Conservation (phyloP, 345 rosid species). For the Corymbia maculata region DNA sequence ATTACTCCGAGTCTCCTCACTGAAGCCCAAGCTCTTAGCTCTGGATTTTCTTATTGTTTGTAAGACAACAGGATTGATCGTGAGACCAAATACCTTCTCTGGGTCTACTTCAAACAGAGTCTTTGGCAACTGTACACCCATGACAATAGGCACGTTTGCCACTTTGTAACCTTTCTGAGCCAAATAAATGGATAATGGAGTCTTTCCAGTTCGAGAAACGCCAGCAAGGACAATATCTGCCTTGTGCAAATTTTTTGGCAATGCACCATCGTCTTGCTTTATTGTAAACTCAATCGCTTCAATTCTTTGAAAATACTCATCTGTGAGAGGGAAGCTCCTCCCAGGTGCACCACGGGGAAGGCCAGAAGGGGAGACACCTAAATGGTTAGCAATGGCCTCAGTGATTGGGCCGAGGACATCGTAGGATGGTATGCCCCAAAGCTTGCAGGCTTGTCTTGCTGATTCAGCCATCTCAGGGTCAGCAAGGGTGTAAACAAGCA, state of each 20-base stretch:
- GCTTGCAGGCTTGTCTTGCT: slow-evolving; percentile 52
- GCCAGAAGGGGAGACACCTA: slow-evolving; percentile 78
- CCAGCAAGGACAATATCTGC: slow-evolving; percentile 74
- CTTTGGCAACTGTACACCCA: slow-evolving; percentile 57
- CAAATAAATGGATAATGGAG: slow-evolving; percentile 69
- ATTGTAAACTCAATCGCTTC: slow-evolving; percentile 87
- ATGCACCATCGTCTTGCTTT: slow-evolving; percentile 83
- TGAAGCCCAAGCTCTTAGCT: slow-evolving; percentile 64
- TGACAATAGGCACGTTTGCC: slow-evolving; percentile 77
- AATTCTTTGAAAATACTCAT: slow-evolving; percentile 60
- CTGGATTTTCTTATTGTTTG: slow-evolving; percentile 68
- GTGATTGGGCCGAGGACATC: slow-evolving; percentile 88
- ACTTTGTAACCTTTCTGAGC: slow-evolving; percentile 87
- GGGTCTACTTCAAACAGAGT: slow-evolving; percentile 56
- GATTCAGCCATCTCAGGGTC: slow-evolving; percentile 75
- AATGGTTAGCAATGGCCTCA: slow-evolving; percentile 66
- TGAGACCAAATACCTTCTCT: slow-evolving; percentile 62
- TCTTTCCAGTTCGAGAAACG: slow-evolving; percentile 84
- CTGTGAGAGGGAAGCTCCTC: slow-evolving; percentile 36
- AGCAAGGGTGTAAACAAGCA: slow-evolving; percentile 65
- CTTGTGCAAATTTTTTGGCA: slow-evolving; percentile 60
- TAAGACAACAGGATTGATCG: slow-evolving; percentile 61
- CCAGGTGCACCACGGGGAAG: slow-evolving; percentile 71
- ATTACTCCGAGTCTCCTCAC: slow-evolving; percentile 34
- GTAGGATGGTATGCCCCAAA: slow-evolving; percentile 61